Conservation (phyloP, 495 filamentous ascomycete genomes). For the Sphaerosporella brunnea region DNA sequence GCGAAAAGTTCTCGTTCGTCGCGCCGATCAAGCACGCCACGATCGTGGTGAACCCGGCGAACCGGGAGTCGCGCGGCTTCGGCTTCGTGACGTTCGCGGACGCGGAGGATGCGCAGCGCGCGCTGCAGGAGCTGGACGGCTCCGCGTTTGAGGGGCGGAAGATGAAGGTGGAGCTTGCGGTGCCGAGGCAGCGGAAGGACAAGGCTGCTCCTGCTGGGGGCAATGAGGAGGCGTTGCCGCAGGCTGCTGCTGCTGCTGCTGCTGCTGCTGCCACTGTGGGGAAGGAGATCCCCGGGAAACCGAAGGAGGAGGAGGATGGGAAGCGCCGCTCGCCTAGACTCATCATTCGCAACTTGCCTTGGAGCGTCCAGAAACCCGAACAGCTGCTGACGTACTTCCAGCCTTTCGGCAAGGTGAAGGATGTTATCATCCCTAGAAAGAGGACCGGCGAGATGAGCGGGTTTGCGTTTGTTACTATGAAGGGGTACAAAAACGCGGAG, state of each 20-base stretch:
- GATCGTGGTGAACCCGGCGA: constrained; percentile 61
- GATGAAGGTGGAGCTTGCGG: constrained; percentile 71
- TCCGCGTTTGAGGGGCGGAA: constrained; percentile 56
- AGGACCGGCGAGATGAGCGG: constrained; percentile 41
- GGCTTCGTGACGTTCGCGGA: constrained; percentile 96
- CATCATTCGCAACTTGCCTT: constrained; percentile 89
- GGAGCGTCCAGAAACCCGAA: constrained; percentile 77
- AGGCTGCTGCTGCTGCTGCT: too few relatives aligned
- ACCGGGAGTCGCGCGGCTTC: constrained; percentile 74
- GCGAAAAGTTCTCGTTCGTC: constrained; percentile 76
- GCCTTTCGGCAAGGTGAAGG: constrained; percentile 78
- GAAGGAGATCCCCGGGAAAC: constrained; percentile 27
- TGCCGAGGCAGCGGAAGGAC: constrained; percentile 59
- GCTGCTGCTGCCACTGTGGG: too few relatives aligned
- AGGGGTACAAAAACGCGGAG: constrained; percentile 79
- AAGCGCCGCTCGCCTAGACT: constrained; percentile 46
- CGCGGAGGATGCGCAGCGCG: constrained; percentile 67
- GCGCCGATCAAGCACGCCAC: constrained; percentile 90
- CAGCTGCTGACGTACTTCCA: constrained; percentile 60
- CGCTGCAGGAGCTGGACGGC: constrained; percentile 59
- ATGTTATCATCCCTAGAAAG: constrained; percentile 58
- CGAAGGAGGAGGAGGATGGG: constrained; percentile 32
- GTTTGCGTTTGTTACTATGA: constrained; percentile 82
- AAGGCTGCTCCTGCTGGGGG: constrained; percentile 28
- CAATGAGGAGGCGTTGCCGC: constrained; percentile 26